Percentiles rank a stretch among this genome's conserved stretches.
phyloP scores from a whole-genome alignment of 805 yeast species.

The Yamadazyma insecticola region DNA sequence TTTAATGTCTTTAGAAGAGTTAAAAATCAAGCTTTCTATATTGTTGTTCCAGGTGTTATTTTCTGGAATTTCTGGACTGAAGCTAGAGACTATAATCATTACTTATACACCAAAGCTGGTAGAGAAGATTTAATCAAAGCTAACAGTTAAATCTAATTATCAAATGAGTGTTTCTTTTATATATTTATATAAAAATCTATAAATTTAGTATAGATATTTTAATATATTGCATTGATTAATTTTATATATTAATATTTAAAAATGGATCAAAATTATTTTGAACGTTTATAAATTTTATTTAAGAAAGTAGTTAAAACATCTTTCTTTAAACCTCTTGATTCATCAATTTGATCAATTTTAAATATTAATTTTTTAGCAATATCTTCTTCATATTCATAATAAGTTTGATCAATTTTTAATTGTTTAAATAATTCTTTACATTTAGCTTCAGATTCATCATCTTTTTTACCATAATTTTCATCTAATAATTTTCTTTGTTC shows the following conservation, averaged over 20 bases:
- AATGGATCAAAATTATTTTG: slow-evolving; percentile 47
- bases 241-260: neutral
- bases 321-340: slow-evolving; percentile 87
- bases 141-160: slow-evolving; percentile 36
- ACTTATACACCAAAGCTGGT: slow-evolving; percentile 96
- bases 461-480: slow-evolving; percentile 85
- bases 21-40: slow-evolving; percentile 74
- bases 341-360: slow-evolving; percentile 73
- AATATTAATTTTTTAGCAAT: slow-evolving; percentile 59
- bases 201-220: neutral
- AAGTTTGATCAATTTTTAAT: slow-evolving; percentile 64
- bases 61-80: slow-evolving; percentile 84
- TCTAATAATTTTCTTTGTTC: slow-evolving; percentile 83
- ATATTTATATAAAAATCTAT: slow-evolving; percentile 1
- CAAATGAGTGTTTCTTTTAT: neutral
- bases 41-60: slow-evolving; percentile 70
- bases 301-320: slow-evolving; percentile 83
- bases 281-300: slow-evolving; percentile 89
- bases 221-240: neutral
- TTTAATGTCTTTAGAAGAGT: slow-evolving; percentile 95
- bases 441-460: slow-evolving; percentile 57
- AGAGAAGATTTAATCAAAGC: slow-evolving; percentile 85
- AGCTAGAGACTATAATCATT: slow-evolving; percentile 88
- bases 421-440: slow-evolving; percentile 74
- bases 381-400: slow-evolving; percentile 78